A percentile compares a stretch with the other conserved stretches of the same genome.
phyloP scores from a whole-genome alignment of 2,329 filamentous ascomycete genomes.

The Falciphora oryzae region DNA sequence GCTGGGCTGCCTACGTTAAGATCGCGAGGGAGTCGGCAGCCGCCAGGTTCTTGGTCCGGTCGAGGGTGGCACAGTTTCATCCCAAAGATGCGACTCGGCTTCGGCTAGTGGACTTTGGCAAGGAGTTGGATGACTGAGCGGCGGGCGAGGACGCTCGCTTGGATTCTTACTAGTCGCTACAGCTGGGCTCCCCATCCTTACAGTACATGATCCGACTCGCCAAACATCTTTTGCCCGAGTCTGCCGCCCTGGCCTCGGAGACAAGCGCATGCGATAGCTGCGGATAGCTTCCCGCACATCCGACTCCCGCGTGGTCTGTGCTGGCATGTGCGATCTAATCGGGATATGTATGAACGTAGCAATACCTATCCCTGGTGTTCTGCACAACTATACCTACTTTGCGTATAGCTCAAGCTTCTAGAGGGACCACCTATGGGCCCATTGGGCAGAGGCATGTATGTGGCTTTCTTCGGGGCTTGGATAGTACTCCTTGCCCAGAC shows the following conservation, averaged over 20 bases:
- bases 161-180: not conserved
- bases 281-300: too few relatives aligned
- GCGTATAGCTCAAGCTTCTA: not conserved
- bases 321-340: not conserved
- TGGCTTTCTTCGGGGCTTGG: too few relatives aligned
- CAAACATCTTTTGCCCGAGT: not conserved
- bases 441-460: too few relatives aligned
- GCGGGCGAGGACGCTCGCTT: not conserved
- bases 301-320: not conserved
- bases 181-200: not conserved
- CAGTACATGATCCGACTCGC: not conserved
- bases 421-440: too few relatives aligned
- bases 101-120: slow-evolving; percentile 58
- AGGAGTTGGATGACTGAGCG: slow-evolving; percentile 49
- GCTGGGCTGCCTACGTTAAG: slow-evolving; percentile 50
- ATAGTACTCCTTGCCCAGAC: too few relatives aligned
- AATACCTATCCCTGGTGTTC: not conserved
- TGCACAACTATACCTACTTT: not conserved
- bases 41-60: slow-evolving; percentile 57
- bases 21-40: slow-evolving; percentile 56
- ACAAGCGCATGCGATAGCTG: not conserved
- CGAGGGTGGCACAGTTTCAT: slow-evolving; percentile 62
- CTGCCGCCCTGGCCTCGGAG: not conserved
- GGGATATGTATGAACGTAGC: not conserved
- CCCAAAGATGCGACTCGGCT: slow-evolving; percentile 55